Conservation (phyloP, 2,329 filamentous ascomycete genomes). For the Hypomyces perniciosus region DNA sequence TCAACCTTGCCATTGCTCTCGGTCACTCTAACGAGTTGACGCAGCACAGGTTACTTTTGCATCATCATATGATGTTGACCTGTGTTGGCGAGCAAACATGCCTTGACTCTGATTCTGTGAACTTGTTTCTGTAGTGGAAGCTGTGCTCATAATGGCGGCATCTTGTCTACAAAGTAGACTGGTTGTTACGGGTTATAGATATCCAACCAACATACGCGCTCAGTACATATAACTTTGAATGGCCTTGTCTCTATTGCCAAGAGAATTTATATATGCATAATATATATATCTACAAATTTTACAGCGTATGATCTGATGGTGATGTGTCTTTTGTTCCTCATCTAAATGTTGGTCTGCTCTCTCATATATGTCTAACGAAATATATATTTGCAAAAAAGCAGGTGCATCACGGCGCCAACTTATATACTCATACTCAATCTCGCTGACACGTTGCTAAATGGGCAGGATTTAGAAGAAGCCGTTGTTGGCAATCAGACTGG, state of each 20-base stretch:
- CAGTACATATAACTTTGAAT: no score
- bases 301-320: not conserved
- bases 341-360: not conserved
- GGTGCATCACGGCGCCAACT: not conserved
- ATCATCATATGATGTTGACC: slow-evolving; percentile 11
- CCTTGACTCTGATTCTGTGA: not conserved
- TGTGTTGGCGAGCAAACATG: slow-evolving; percentile 25
- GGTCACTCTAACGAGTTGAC: slow-evolving; percentile 23
- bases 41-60: slow-evolving; percentile 18
- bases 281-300: not conserved
- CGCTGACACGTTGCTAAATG: not conserved
- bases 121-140: not conserved
- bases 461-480: slow-evolving; percentile 28
- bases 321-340: not conserved
- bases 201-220: no score
- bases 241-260: not conserved
- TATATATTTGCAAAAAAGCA: not conserved
- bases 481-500: slow-evolving; percentile 52
- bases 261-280: not conserved
- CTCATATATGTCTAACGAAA: slow-evolving; percentile 3
- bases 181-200: no score
- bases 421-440: not conserved
- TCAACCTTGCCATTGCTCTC: slow-evolving; percentile 35
- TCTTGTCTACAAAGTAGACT: no score
- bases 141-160: not conserved